Evolutionary conservation across 2,329 filamentous ascomycete species (phyloP), one percentile per base, ranked within the genome.

Genomic region (Phaeosphaeriaceae sp.): DNA sequence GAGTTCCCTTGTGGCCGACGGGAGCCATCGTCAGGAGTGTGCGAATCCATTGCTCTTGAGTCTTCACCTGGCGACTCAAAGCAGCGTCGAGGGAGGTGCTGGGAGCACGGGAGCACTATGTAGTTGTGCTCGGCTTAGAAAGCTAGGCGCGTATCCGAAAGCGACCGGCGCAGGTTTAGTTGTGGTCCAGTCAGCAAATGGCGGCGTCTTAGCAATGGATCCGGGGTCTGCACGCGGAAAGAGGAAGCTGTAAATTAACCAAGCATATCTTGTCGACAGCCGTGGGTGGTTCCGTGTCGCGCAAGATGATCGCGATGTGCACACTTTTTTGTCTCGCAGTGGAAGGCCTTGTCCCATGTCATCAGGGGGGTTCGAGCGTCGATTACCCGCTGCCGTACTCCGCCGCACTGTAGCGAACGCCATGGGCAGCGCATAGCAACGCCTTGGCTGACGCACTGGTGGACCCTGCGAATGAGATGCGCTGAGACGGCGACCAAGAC

Each of bases 111-210:
- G 57, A 48, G 45, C 48, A 51, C 54, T 54, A 54, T 51, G 58
- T 51, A 60, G 61, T 59, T 63, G 31, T 58, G 51, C 49, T 25
- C 51, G 56, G 41, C 50, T 60, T 54, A 40, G 53, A 52, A 58
- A 64, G 57, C 60, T 58, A 58, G 59, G 58, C 53, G 48, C 50
- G 51, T 51, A 36, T 59, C 65, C 66, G 65, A 58, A 54, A 54
- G 56, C 54, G 54, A 65, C 62, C 62, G 57, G 61, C 46, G 41
- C 44, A 53, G 49, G 25, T 47, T 66, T 64, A 62, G 60, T 61
- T 52, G 51, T 55, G 55, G 58, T 61, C 56, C 61, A 60, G 63
- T 67, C 58, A 66, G 61, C 60, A 58, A 51, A 17, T 24, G 25
- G 40, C 41, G 36, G 57, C 51, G 49, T 20, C 49, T 19, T 51